Base-by-base conservation (phyloP, 108 stramenopile genomes). In the Nannochloropsis gaditana region DNA sequence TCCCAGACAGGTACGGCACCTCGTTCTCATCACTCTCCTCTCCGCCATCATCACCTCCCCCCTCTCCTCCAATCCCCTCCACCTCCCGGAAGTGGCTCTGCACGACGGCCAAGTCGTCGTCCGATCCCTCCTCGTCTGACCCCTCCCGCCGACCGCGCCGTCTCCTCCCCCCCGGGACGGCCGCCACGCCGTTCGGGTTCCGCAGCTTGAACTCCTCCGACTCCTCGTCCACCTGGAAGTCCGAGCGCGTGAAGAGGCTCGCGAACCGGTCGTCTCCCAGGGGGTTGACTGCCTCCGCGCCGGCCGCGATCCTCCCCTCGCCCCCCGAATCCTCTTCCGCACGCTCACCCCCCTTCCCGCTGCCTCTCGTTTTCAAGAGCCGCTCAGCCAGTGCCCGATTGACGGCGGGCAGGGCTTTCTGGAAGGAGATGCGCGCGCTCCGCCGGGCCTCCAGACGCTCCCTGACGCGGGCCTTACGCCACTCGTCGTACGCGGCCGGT, bases 401-500 rank as follows among this genome's bases (percentile, higher is more conserved):
- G 94, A 87, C 96, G 94, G 93, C 95, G 84, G 43, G 93, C 85
- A 86, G 50, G 6, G 42, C 17, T 19, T 91, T 85, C 21, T 41
- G 47, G 42, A 43, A 81, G 21, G 84, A 45, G 81, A 89, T 89
- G 11, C 88, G 83, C 43, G 44, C 44, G 17, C 17, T 85, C 42
- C 83, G 9, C 79, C 82, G 80, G 42, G 42, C 87, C 21, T 83
- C 89, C 79, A 91, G 44, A 15, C 85, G 84, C 84, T 96, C 93
- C 87, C 93, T 94, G 86, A 98, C 92, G 88, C 95, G 96, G 87
- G 94, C 92, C 86, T 95, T 94, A 5, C 95, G 93, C 84, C 96
- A 97, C 86, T 96, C 96, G 90, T 96, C 96, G 90, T 96, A 98
- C 85, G 96, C 98, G 83, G 95, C 96, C 79, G 98, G 98, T 87